Percentiles rank a stretch among this genome's conserved stretches.
phyloP scores from a whole-genome alignment of 106 monocot genomes.

The Xerophyta viscosa region DNA sequence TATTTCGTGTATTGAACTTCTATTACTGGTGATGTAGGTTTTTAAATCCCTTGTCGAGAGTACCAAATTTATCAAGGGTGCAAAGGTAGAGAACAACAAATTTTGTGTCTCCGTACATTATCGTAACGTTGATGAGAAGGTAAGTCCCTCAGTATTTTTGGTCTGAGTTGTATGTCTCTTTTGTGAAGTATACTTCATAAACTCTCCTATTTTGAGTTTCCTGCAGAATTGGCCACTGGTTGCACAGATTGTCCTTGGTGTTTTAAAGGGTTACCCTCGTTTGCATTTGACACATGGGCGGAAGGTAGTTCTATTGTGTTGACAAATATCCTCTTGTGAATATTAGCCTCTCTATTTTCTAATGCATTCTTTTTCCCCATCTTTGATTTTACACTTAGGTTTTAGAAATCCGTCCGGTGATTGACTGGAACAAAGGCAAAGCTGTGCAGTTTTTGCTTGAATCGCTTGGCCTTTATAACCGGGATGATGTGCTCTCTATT shows the following conservation, averaged over 20 bases:
- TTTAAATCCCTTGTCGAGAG: conserved; percentile 36
- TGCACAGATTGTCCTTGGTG: conserved; percentile 41
- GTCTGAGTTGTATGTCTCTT: too few species aligned
- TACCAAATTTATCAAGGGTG: conserved; percentile 50
- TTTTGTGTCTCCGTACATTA: conserved; percentile 79
- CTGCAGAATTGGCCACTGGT: conserved; percentile 50
- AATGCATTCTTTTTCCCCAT: not conserved
- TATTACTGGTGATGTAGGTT: conserved; percentile 12
- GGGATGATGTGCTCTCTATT: conserved; percentile 9
- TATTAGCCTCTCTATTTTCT: not conserved
- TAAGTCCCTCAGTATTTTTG: not conserved
- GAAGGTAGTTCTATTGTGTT: too few species aligned
- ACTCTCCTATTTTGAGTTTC: not conserved
- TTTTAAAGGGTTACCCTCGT: conserved; percentile 55
- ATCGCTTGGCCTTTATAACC: conserved; percentile 1
- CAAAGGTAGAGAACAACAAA: conserved; percentile 61
- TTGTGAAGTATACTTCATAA: too few species aligned
- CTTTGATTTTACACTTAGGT: conserved; percentile 7
- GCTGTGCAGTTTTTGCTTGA: conserved; percentile 25
- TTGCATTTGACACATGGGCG: conserved; percentile 68
- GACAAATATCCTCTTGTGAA: too few species aligned
- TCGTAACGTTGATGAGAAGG: conserved; percentile 53
- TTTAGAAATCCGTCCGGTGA: conserved; percentile 20
- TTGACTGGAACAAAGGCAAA: conserved; percentile 24
- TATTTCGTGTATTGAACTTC: not conserved